Conservation (phyloP, 2,329 filamentous ascomycete genomes). For the Stromatinia cepivora region DNA sequence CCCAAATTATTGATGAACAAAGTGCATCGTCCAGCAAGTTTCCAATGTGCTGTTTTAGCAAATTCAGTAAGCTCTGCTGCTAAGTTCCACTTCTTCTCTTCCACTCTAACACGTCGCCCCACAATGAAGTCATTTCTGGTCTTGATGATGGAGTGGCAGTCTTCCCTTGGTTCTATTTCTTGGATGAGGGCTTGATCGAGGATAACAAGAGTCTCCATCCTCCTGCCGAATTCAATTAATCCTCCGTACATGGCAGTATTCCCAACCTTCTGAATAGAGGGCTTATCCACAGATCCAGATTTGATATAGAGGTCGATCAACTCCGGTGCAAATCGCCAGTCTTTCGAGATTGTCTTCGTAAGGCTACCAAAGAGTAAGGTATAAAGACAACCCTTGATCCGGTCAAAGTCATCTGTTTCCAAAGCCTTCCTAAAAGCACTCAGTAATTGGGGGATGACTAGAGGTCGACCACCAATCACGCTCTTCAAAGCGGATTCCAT, state of each 20-base stretch:
- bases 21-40: slow-evolving; percentile 85
- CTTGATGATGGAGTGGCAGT: slow-evolving; percentile 51
- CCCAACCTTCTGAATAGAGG: slow-evolving; percentile 88
- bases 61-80: slow-evolving; percentile 78
- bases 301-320: slow-evolving; percentile 87
- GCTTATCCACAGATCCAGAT: slow-evolving; percentile 86
- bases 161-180: slow-evolving; percentile 32
- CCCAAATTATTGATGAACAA: slow-evolving; percentile 90
- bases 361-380: slow-evolving; percentile 86
- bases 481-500: slow-evolving; percentile 92
- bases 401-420: slow-evolving; percentile 76
- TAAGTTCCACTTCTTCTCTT: slow-evolving; percentile 77
- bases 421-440: slow-evolving; percentile 76
- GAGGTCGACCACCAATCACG: slow-evolving; percentile 79
- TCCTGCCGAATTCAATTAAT: slow-evolving; percentile 86
- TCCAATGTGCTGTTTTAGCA: slow-evolving; percentile 87
- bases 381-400: slow-evolving; percentile 94
- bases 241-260: slow-evolving; percentile 74
- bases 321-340: slow-evolving; percentile 94
- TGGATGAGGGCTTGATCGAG: slow-evolving; percentile 70
- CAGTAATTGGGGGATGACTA: slow-evolving; percentile 88
- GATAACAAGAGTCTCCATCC: slow-evolving; percentile 82
- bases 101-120: slow-evolving; percentile 73
- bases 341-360: slow-evolving; percentile 80
- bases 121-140: slow-evolving; percentile 73